phyloP scores from a whole-genome alignment of 2,329 filamentous ascomycete genomes.

The Fusarium sp. region DNA sequence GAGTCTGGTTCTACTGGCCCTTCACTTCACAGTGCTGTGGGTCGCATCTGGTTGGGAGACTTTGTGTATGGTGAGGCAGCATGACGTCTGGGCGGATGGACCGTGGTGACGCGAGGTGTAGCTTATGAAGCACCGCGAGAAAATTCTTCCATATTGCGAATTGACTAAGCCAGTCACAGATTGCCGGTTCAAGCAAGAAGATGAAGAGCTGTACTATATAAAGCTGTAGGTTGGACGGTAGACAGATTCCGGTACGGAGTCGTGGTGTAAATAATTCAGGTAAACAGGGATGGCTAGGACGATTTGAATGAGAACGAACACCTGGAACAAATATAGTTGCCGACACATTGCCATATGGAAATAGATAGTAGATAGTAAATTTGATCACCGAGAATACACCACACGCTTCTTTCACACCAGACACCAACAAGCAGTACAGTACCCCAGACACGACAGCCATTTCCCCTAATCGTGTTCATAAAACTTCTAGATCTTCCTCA shows the following conservation, averaged over 20 bases:
- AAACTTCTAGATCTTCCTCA: constrained; percentile 39
- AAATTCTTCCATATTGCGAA: background rate
- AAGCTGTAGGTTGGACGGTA: background rate
- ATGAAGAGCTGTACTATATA: background rate
- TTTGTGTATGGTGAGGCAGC: constrained; percentile 50
- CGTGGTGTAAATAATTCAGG: background rate
- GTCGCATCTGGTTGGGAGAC: constrained; percentile 52
- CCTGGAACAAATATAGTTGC: too few species aligned
- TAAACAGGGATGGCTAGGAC: background rate
- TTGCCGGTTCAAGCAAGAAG: background rate
- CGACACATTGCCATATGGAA: background rate
- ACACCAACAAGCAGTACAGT: background rate
- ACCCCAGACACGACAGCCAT: background rate
- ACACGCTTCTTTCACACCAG: background rate
- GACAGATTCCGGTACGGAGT: background rate
- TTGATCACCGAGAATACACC: background rate
- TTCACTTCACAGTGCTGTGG: constrained; percentile 55
- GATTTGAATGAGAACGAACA: background rate
- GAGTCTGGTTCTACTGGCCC: constrained; percentile 50
- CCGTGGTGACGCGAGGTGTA: constrained; percentile 45
- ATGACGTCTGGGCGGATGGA: constrained; percentile 50
- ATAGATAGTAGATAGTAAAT: constrained; percentile 8
- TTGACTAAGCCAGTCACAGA: background rate
- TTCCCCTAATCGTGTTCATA: too few species aligned
- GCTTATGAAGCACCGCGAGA: constrained; percentile 2